Base-by-base conservation (phyloP, 441 rosid genomes). In the Arabidopsis hybrid region DNA sequence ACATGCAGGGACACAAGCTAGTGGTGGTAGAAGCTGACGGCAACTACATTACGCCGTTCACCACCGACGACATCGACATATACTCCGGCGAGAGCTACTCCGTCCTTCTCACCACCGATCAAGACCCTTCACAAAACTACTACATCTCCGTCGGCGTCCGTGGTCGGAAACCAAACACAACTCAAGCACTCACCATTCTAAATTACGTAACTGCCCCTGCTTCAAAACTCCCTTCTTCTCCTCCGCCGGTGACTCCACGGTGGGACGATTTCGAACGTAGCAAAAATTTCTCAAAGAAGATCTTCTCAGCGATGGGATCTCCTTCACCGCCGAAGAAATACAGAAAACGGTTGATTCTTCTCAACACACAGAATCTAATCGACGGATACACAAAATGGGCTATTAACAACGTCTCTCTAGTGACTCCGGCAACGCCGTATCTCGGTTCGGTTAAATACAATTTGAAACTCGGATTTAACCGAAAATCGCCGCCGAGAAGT, bases 1-100 rank as follows among this genome's bases (percentile, higher is more conserved):
- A 65, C 67, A 64, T 70, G 83, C 83, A 91, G 97, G 76, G 74
- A 69, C 96, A 91, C 83, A 88, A 82, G 57, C 80, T 93, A 84
- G 29, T 79, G 36, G 94, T 87, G 67, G 96, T 93, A 29, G 97
- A 89, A 76, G 98, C 96, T 0, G 98, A 93, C 81, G 97, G 88
- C 14, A 89, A 88, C 70, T 85, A 91, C 64, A 78, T 93, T 3
- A 73, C 82, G 43, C 96, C 94, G 35, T 93, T 91, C 56, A 17
- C 17, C 34, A 85, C 83, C 2, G 67, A 76, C 4, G 87, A 88
- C 21, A 18, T 93, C 40, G 90, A 88, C 72, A 84, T 91, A 29
- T 87, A 91, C 55, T 91, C 96, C 8, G 98, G 98, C 59, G 96
- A 93, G 65, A 89, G 78, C 72, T 91, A 91, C 83, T 93, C 98